Percentiles rank a stretch among this genome's conserved stretches.
phyloP scores from a whole-genome alignment of 2,329 filamentous ascomycete species.

The Fusarium gaditjirri region DNA sequence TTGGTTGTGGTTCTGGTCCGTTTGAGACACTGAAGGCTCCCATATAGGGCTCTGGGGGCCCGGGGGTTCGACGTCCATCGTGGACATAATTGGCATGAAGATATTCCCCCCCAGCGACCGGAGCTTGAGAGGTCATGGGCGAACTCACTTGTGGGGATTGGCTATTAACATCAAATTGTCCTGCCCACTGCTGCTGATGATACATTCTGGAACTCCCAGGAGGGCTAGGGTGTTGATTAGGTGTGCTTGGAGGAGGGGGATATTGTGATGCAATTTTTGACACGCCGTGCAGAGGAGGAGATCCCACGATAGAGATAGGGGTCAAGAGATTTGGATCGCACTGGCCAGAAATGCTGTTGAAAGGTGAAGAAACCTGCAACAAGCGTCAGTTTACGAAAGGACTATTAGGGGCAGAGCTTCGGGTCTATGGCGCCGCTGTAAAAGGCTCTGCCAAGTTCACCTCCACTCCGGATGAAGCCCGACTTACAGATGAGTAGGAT shows the following conservation, averaged over 20 bases:
- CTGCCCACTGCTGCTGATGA: slow-evolving; percentile 54
- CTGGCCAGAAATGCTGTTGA: slow-evolving; percentile 46
- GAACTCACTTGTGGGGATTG: slow-evolving; percentile 56
- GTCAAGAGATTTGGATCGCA: slow-evolving; percentile 60
- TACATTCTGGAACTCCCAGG: slow-evolving; percentile 60
- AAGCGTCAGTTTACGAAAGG: slow-evolving; percentile 10
- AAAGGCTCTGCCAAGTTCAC: not conserved
- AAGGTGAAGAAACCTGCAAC: slow-evolving; percentile 44
- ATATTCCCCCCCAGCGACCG: slow-evolving; percentile 50
- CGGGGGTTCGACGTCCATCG: slow-evolving; percentile 53
- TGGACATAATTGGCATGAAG: slow-evolving; percentile 52
- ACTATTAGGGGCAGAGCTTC: not conserved
- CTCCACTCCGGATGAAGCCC: not conserved
- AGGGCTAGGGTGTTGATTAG: slow-evolving; percentile 59
- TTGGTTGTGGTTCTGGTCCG: slow-evolving; percentile 40
- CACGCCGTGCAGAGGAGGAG: slow-evolving; percentile 59
- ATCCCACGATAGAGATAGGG: slow-evolving; percentile 61
- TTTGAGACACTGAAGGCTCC: slow-evolving; percentile 52
- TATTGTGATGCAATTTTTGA: slow-evolving; percentile 56
- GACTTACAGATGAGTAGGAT: slow-evolving; percentile 49
- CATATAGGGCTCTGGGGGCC: slow-evolving; percentile 51
- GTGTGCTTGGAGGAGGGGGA: slow-evolving; percentile 49
- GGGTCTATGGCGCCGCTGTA: not conserved
- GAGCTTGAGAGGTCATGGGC: slow-evolving; percentile 56
- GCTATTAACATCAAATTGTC: slow-evolving; percentile 55